Percentiles rank a stretch among this genome's conserved stretches.
Conservation (phyloP, 371 early-diverging fungal genomes). For the Chytridiales sp. region DNA sequence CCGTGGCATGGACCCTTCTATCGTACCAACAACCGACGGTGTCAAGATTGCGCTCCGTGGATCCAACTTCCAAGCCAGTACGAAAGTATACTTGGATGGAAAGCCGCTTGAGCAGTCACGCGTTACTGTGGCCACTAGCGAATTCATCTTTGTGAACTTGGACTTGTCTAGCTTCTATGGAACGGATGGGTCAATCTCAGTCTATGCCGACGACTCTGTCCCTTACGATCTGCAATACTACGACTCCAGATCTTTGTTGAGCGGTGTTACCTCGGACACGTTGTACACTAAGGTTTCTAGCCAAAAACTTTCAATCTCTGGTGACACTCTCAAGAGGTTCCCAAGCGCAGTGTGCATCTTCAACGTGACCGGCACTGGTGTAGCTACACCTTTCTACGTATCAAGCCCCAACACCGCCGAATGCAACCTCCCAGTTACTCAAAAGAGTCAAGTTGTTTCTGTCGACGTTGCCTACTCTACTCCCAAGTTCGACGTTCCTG, state of each 20-base stretch:
- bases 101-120: neutral
- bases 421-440: conserved; percentile 11
- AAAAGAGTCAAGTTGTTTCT: conserved; percentile 1
- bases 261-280: neutral
- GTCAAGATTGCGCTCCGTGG: conserved; percentile 17
- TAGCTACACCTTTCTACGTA: conserved; percentile 12
- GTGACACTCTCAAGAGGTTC: conserved; percentile 7
- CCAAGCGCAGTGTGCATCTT: conserved; percentile 23
- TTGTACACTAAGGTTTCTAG: conserved; percentile 10
- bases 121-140: conserved; percentile 14
- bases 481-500: conserved; percentile 15
- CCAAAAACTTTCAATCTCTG: conserved; percentile 10
- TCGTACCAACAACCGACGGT: conserved; percentile 13
- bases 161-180: conserved; percentile 21
- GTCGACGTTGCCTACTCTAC: conserved; percentile 14
- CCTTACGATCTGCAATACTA: conserved; percentile 24
- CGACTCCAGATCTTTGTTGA: conserved; percentile 10
- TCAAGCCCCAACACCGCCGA: conserved; percentile 7
- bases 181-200: conserved; percentile 6
- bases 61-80: conserved; percentile 5
- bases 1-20: conserved; percentile 20
- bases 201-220: conserved; percentile 23
- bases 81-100: conserved; percentile 21
- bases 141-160: conserved; percentile 6
- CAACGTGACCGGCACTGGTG: conserved; percentile 22